Evolutionary conservation across 2,329 filamentous ascomycete genomes (phyloP), one percentile per base, ranked within the genome.

Genomic region (Pseudofabraea citricarpa): DNA sequence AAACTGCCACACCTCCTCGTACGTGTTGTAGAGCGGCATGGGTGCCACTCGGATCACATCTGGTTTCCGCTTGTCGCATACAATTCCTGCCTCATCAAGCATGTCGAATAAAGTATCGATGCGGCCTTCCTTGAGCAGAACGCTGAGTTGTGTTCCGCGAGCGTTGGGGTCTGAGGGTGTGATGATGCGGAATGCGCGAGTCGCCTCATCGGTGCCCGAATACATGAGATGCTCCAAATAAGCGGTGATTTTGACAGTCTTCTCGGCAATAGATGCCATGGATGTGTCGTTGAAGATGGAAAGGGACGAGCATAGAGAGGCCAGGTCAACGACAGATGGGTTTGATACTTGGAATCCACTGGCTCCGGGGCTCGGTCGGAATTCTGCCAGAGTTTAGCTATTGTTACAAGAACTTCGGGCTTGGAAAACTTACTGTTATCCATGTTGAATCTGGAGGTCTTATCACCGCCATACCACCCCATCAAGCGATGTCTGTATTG

Each of bases 401-500:
- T 43, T 26, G 35, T 20, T 5, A 40, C 18, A 44, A 21, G 5
- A n/a, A 12, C 22, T 13, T 36, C 9, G n/a, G 56, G 47, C 59
- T 62, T 67, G 70, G 16, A 10, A 6, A 33, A 37, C 49, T 27
- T 48, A 52, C 51, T 53, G 64, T 89, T 91, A 44, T 83, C 80
- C 90, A 95, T 95, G 52, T 79, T 73, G 69, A 95, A 95, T 12
- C 90, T 75, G 24, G 79, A 80, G 38, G 69, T 65, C 64, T 89
- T 89, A 65, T 90, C 84, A 41, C 81, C 83, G 40, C 90, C 90
- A 77, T 91, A 95, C 90, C 90, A 95, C 19, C 90, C 90, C 24
- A 79, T 73, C 2, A 95, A 70, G 4, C 90, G 76, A 5, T 79
- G 82, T 13, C 74, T 73, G 58, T 82, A 90, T 1, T 69, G 59